Evolutionary conservation across 2,329 filamentous ascomycete genomes (phyloP).

Genomic region (Grosmannia serpens): DNA sequence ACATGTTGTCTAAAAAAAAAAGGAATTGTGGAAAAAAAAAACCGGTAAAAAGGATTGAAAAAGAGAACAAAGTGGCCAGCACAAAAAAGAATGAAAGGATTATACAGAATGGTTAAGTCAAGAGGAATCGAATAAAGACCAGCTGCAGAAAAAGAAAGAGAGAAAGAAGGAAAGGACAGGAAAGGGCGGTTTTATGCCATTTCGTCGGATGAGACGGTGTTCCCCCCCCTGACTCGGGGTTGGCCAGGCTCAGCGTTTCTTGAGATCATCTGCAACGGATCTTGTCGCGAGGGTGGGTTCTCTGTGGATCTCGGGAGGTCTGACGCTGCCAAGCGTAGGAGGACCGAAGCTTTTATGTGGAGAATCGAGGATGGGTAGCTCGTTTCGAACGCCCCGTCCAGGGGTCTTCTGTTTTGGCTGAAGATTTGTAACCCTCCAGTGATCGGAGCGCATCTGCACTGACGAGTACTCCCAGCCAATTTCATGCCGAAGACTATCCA

Average conservation of each 20-base stretch:
- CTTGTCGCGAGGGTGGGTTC: slow-evolving; percentile 2
- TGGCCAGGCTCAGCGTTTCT: neutral
- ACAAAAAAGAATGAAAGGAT: neutral
- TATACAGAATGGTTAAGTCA: neutral
- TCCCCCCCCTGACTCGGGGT: neutral
- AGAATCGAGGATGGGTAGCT: neutral
- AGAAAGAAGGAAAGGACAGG: neutral
- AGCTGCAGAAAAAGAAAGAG: neutral
- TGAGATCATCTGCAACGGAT: slow-evolving; percentile 5
- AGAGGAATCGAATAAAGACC: neutral
- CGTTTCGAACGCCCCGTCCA: neutral
- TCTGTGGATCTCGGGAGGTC: neutral
- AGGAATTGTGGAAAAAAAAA: neutral
- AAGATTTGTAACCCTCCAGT: neutral
- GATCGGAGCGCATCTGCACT: neutral
- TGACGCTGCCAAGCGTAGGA: neutral
- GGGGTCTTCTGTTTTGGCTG: neutral
- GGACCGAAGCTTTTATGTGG: neutral
- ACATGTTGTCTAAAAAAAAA: neutral
- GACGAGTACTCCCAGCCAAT: neutral
- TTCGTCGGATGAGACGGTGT: neutral
- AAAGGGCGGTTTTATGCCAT: neutral
- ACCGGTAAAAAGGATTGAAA: neutral
- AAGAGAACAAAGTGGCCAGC: neutral
- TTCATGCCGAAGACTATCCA: neutral